Evolutionary conservation across 1,139 yeast genomes (phyloP).

Genomic region (Arxiozyma bovina): DNA sequence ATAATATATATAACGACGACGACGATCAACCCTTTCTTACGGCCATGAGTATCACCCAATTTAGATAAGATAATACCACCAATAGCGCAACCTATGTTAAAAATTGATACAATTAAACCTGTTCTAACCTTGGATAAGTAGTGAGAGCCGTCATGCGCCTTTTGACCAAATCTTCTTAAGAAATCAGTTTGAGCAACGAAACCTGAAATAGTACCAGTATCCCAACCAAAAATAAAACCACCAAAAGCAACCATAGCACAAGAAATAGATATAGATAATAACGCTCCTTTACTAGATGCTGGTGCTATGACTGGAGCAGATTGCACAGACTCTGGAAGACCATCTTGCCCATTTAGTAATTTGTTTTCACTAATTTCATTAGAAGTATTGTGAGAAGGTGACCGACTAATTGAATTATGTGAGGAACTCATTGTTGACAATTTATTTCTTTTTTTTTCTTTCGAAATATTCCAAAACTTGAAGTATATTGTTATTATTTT

Average conservation of each 20-base stretch:
- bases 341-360: slow-evolving; percentile 16
- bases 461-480: too few relatives aligned
- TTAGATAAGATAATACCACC: slow-evolving; percentile 53
- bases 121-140: slow-evolving; percentile 47
- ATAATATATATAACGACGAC: slow-evolving; percentile 51
- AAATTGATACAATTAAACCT: slow-evolving; percentile 58
- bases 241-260: slow-evolving; percentile 54
- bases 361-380: slow-evolving; percentile 12
- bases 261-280: slow-evolving; percentile 35
- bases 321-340: slow-evolving; percentile 1
- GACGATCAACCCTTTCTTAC: slow-evolving; percentile 50
- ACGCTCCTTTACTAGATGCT: slow-evolving; percentile 13
- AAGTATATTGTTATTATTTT: too few relatives aligned
- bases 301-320: slow-evolving; percentile 6
- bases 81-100: slow-evolving; percentile 64
- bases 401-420: slow-evolving; percentile 17
- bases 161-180: slow-evolving; percentile 41
- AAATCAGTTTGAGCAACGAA: slow-evolving; percentile 65
- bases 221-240: slow-evolving; percentile 68
- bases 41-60: slow-evolving; percentile 51
- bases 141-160: slow-evolving; percentile 27
- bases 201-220: slow-evolving; percentile 75
- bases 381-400: slow-evolving; percentile 17
- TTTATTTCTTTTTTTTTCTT: too few relatives aligned
- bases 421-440: slow-evolving; percentile 13